A percentile compares a stretch with the other conserved stretches of the same genome.
These are phyloP conservation scores for Achlya hypogyna DNA, from an alignment of 352 stramenopile species.

Conservation along the genomic window DNA sequence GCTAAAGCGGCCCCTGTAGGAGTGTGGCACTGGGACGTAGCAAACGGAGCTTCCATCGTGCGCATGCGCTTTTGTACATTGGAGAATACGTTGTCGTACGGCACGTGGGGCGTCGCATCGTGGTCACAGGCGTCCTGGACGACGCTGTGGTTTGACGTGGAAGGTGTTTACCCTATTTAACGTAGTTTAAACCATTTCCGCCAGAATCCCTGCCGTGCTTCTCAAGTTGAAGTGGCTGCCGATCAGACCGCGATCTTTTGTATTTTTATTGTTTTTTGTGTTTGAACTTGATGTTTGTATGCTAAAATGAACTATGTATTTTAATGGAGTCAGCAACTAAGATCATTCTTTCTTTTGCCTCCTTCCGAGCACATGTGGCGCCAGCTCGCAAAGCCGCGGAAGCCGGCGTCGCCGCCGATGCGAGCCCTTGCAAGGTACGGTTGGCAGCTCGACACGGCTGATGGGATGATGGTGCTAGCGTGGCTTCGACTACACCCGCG, in stretches of 20 bases:
- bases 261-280: conserved; percentile 5
- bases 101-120: too few species aligned
- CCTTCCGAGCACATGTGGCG: not conserved
- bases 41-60: too few species aligned
- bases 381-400: not conserved
- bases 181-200: too few species aligned
- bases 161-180: not conserved
- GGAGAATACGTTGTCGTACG: too few species aligned
- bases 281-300: not conserved
- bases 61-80: too few species aligned
- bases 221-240: not conserved
- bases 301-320: not conserved
- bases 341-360: conserved; percentile 2
- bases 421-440: not conserved
- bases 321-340: not conserved
- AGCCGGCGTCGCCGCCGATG: not conserved
- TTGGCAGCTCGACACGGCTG: not conserved
- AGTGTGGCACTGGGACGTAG: too few species aligned
- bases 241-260: not conserved
- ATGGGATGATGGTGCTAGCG: not conserved
- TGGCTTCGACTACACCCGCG: not conserved
- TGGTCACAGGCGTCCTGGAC: too few species aligned
- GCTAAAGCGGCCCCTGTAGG: too few species aligned
- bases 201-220: too few species aligned
- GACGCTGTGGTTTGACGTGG: too few species aligned